Base-by-base conservation (phyloP, 1,284 basidiomycete genomes). In the Heterobasidion irregulare region DNA sequence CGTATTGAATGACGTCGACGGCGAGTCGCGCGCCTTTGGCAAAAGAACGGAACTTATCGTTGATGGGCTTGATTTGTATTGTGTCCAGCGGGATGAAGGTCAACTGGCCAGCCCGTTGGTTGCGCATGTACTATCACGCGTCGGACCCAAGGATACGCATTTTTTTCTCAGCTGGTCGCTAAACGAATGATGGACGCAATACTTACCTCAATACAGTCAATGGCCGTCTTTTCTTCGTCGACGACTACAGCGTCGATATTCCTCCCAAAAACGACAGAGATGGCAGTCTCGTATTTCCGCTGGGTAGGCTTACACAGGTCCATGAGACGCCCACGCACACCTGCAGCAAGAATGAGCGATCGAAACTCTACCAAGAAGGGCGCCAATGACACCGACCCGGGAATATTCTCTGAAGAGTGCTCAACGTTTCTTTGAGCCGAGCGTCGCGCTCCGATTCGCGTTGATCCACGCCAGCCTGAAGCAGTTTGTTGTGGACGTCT, bases 21-120 rank as follows among this genome's bases (percentile, higher is more conserved):
- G 96, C 97, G 1, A 99, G 79, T 50, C 96, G 79, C 2, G 95
- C 93, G 0, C 95, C 94, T 61, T 89, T 89, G 8, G 90, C 89
- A 63, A 97, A 91, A 16, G 89, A 89, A 38, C 97, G 86, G 68
- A 93, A 92, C 66, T 94, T 94, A 72, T 99, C 97, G 61, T 96
- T 95, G 61, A 95, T 80, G 1, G 93, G 87, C 68, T 96, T 97
- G 50, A 90, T 87, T 65, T 94, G 91, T 61, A 99, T 95, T 1
- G 92, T 95, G 68, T 99, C 96, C 10, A 99, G 85, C 0, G 97
- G 97, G 52, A 99, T 88, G 73, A 99, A 99, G 0, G 96, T 99
- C 7, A 94, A 94, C 70, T 94, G 92, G 1, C 96, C 96, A 0
- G 89, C 85, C 36, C 95, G 89, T 70, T 98, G 94, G 64, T 90